Evolutionary conservation across 352 stramenopile genomes (phyloP).

Genomic region (Globisporangium paddicum): DNA sequence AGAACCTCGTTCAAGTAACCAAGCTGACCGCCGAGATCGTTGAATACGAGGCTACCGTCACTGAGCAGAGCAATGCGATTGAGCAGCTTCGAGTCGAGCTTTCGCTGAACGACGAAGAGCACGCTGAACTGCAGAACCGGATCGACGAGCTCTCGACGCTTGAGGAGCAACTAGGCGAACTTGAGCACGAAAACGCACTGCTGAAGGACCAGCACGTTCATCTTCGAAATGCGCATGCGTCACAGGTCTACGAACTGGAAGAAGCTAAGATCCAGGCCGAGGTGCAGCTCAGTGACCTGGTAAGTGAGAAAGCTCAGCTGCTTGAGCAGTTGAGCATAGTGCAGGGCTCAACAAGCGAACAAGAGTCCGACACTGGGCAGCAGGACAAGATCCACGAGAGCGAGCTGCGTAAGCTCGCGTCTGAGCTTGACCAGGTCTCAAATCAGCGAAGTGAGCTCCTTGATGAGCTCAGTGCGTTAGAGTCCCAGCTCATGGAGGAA

Average conservation of each 20-base stretch:
- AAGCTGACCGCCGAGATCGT: conserved; percentile 9
- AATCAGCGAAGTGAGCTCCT: conserved; percentile 32
- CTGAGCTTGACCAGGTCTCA: conserved; percentile 26
- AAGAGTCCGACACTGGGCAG: background rate
- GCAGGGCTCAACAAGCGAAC: background rate
- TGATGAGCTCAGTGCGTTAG: conserved; percentile 42
- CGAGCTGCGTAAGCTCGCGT: conserved; percentile 17
- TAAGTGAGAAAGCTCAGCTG: background rate
- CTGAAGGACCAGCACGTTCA: background rate
- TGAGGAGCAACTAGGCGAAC: conserved; percentile 6
- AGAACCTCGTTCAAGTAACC: background rate
- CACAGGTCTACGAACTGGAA: conserved; percentile 6
- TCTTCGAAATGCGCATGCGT: background rate
- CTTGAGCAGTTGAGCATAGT: background rate
- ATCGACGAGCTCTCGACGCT: conserved; percentile 19
- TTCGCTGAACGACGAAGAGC: conserved; percentile 9
- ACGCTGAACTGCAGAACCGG: conserved; percentile 5
- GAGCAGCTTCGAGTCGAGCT: conserved; percentile 13
- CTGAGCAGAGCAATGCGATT: conserved; percentile 11
- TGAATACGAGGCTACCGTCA: conserved; percentile 16
- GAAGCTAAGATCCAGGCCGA: conserved; percentile 5
- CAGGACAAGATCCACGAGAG: conserved; percentile 4
- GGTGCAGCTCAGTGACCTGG: background rate
- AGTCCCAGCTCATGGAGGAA: conserved; percentile 45
- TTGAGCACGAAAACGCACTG: conserved; percentile 2